Evolutionary conservation across 1,284 basidiomycete genomes (phyloP).

Genomic region (Ceratobasidium theobromae): DNA sequence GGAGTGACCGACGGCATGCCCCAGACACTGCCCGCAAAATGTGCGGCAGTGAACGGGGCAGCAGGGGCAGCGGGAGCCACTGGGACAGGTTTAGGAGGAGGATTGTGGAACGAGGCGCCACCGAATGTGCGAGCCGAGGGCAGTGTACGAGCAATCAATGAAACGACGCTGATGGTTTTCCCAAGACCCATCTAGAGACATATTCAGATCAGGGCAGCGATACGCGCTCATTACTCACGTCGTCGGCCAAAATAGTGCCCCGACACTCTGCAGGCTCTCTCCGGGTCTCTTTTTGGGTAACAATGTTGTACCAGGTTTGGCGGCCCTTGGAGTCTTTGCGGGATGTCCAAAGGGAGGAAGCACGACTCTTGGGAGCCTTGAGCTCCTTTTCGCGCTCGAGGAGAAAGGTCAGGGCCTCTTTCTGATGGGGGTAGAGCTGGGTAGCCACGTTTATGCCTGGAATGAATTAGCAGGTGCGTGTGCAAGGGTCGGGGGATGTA

Average conservation of each 20-base stretch:
- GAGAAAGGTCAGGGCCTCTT: conserved; percentile 95
- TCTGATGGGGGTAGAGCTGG: conserved; percentile 94
- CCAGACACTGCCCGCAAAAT: conserved; percentile 79
- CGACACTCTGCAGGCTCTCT: conserved; percentile 75
- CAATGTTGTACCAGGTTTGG: conserved; percentile 75
- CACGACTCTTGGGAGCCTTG: conserved; percentile 53
- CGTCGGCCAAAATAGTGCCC: conserved; percentile 91
- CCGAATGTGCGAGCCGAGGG: conserved; percentile 70
- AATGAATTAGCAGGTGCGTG: conserved; percentile 37
- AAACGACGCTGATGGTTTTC: conserved; percentile 92
- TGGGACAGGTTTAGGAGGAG: conserved; percentile 48
- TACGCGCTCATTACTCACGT: conserved; percentile 58
- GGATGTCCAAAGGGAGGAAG: conserved; percentile 76
- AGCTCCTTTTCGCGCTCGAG: conserved; percentile 88
- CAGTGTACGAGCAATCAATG: conserved; percentile 87
- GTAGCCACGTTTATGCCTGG: conserved; percentile 82
- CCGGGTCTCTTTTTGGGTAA: conserved; percentile 76
- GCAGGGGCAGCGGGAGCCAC: conserved; percentile 42
- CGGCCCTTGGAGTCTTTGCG: conserved; percentile 56
- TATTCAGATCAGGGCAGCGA: conserved; percentile 31
- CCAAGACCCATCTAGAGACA: conserved; percentile 88
- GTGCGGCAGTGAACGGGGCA: conserved; percentile 53
- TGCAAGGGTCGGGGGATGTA: conserved; percentile 43
- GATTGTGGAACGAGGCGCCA: conserved; percentile 47
- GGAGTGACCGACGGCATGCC: conserved; percentile 67